phyloP scores from a whole-genome alignment of 1,284 basidiomycete species.

The Ustilago trichophora region DNA sequence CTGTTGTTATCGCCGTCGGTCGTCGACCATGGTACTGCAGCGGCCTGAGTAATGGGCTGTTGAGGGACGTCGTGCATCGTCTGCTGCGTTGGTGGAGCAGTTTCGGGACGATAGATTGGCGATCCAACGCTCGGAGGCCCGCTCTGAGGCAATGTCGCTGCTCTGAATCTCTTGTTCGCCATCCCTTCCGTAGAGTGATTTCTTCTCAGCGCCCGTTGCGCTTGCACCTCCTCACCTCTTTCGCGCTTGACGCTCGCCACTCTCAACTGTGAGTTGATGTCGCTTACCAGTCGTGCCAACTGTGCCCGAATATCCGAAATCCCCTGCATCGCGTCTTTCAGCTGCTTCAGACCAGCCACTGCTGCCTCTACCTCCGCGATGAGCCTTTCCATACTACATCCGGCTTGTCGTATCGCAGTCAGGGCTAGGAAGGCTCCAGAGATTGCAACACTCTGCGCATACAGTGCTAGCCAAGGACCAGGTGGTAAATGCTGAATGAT shows the following conservation, averaged over 20 bases:
- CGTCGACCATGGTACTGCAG: too few species aligned
- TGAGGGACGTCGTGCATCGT: too few species aligned
- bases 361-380: conserved; percentile 1
- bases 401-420: background rate
- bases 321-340: background rate
- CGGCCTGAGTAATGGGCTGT: too few species aligned
- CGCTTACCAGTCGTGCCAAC: background rate
- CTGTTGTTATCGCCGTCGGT: too few species aligned
- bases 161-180: conserved; percentile 7
- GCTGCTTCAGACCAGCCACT: background rate
- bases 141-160: conserved; percentile 11
- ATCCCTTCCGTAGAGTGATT: background rate
- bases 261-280: background rate
- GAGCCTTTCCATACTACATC: background rate
- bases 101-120: conserved; percentile 6
- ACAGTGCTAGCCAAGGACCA: conserved; percentile 7
- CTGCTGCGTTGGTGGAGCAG: conserved; percentile 2
- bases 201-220: background rate
- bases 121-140: background rate
- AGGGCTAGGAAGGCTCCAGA: conserved; percentile 5
- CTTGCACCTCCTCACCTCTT: background rate
- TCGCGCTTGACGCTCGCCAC: background rate
- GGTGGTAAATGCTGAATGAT: background rate
- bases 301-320: background rate
- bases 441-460: conserved; percentile 1